Base-by-base conservation (phyloP, 164 flowering plant genomes). In the Magnolia kwangsiensis region DNA sequence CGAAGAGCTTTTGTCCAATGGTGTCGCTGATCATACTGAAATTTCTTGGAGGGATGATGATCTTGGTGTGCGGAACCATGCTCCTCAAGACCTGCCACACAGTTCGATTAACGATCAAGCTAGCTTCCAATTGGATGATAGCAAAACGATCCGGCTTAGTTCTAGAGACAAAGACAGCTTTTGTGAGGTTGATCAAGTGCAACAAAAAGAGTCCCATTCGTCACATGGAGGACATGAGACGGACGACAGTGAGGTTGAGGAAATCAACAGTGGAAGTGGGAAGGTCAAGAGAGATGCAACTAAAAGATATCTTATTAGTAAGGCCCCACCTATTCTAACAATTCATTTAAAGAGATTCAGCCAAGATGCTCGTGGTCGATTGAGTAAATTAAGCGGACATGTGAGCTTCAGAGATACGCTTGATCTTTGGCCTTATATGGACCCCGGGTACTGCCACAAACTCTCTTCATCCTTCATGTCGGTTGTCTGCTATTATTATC, bases 351-450 rank as follows among this genome's bases (percentile, higher is more conserved):
- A 94, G 86, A 87, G 99, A 74, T 96, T 96, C 84, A 86, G 89
- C 81, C 98, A 93, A 88, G 99, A 96, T 89, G 88, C 89, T 72
- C 90, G 96, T 80, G 98, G 99, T 50, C 93, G 98, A 65, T 83
- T 90, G 73, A 94, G 87, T 82, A 96, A 96, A 85, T 83, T 96
- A 81, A 92, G 88, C 64, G 99, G 98, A 51, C 94, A 93, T 83
- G 90, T 94, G 63, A 76, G 61, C 74, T 96, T 96, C 78, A 74
- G 78, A 77, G 94, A 92, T 58, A 81, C 78, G 14, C 82, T 94
- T 75, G 87, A 94, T 85, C 91, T 96, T 50, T 80, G 79, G 65
- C 94, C 95, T n/a, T 93, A 85, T 82, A 83, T 92, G 89, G 93
- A 88, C 80, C 79, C 89, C 84, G 93, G 98, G 99, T 96, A 80